Conservation (phyloP, 2,329 filamentous ascomycete genomes). For the Ascochyta rabiei region DNA sequence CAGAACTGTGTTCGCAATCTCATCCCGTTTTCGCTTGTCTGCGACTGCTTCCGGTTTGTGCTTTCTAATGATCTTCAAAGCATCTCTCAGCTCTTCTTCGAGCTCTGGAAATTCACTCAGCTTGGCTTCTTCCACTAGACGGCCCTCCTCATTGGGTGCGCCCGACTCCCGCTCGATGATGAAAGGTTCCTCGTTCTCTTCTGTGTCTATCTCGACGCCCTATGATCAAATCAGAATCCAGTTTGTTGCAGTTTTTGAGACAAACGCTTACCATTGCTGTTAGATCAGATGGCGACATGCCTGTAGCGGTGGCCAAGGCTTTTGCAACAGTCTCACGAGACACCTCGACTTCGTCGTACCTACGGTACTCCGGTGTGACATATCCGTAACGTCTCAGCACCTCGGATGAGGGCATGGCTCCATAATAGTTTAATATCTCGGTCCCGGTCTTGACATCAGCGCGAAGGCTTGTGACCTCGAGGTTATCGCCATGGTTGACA, state of each 20-base stretch:
- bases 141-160: conserved; percentile 27
- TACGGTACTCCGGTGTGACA: conserved; percentile 25
- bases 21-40: conserved; percentile 24
- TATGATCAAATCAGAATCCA: not conserved
- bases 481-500: conserved; percentile 29
- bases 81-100: conserved; percentile 24
- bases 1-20: conserved; percentile 14
- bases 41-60: conserved; percentile 6
- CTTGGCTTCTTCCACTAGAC: conserved; percentile 13
- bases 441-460: conserved; percentile 19
- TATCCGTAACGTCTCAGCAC: conserved; percentile 32
- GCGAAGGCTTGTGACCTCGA: conserved; percentile 25
- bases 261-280: conserved; percentile 12
- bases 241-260: not conserved
- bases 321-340: conserved; percentile 20
- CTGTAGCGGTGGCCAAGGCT: conserved; percentile 10
- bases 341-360: conserved; percentile 30
- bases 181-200: conserved; percentile 26
- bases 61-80: conserved; percentile 25
- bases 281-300: conserved; percentile 7
- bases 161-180: conserved; percentile 32
- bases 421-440: conserved; percentile 34
- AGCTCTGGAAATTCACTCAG: conserved; percentile 24
- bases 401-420: conserved; percentile 30
- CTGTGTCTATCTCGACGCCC: conserved; percentile 9